Conservation (phyloP, 371 early-diverging fungal species). For the Fennellomyces sp. region DNA sequence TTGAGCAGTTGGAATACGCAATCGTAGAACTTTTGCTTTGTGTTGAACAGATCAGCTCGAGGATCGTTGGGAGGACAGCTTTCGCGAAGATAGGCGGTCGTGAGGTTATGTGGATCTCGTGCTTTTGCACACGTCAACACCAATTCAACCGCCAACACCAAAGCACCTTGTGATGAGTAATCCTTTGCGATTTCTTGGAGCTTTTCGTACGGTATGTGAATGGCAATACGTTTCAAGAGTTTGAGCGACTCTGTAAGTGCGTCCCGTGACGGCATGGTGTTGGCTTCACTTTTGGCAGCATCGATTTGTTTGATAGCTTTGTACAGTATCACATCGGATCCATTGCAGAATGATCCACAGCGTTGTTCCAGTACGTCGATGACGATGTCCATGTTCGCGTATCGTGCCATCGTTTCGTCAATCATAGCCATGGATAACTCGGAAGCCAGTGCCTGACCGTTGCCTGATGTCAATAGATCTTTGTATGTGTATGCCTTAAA, state of each 20-base stretch:
- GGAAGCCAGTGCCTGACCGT: conserved; percentile 60
- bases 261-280: conserved; percentile 43
- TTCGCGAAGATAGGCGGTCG: conserved; percentile 42
- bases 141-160: conserved; percentile 50
- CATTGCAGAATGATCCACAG: conserved; percentile 76
- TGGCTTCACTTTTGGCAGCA: conserved; percentile 27
- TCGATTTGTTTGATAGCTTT: conserved; percentile 43
- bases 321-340: conserved; percentile 72
- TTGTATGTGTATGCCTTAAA: conserved; percentile 59
- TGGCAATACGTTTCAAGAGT: conserved; percentile 45
- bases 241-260: conserved; percentile 62
- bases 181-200: conserved; percentile 25
- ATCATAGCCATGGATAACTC: conserved; percentile 70
- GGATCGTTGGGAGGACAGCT: conserved; percentile 36
- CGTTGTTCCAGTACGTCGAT: conserved; percentile 55
- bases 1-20: conserved; percentile 46
- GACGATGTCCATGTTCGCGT: conserved; percentile 23
- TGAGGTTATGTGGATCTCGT: conserved; percentile 61
- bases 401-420: conserved; percentile 29
- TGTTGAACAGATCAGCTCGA: conserved; percentile 28
- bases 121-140: conserved; percentile 68
- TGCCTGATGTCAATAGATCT: conserved; percentile 55
- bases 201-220: conserved; percentile 30
- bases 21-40: conserved; percentile 61
- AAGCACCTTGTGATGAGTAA: conserved; percentile 20